Base-by-base conservation (phyloP, 345 rosid species). In the Laguncularia racemosa region DNA sequence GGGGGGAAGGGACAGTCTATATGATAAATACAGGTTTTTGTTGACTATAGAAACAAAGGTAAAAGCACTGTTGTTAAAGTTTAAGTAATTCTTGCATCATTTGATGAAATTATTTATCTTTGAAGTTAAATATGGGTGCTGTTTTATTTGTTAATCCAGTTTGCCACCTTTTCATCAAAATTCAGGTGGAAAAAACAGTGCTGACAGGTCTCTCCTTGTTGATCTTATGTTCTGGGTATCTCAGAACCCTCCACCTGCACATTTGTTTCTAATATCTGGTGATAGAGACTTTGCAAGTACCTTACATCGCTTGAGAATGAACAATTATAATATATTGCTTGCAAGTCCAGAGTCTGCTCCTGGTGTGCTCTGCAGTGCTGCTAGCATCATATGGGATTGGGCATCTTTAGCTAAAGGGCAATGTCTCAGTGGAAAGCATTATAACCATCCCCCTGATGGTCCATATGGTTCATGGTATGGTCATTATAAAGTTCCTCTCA, bases 331-430 rank as follows among this genome's bases (percentile, higher is more conserved):
- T 66, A 76, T 93, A 56, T 73, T 93, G 74, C 96, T 87, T 46
- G 95, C 97, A 0, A 73, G 87, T 16, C 52, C 52, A 23, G 83
- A 74, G 33, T 16, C 43, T 21, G 75, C 81, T 44, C 73, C 81
- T 5, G 55, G 64, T 64, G 88, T 85, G 21, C 81, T 90, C 48
- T 78, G 88, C 61, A 82, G 96, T 56, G 99, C 99, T 69, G 95
- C 99, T 48, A 85, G 95, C 58, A 77, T 93, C 55, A 84, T 84
- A 91, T 93, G 97, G 96, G 66, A 77, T 53, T 93, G 99, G 99
- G 64, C 70, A 50, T 52, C 73, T 33, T 71, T 89, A 68, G 65
- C 81, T 13, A 80, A 52, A 66, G 86, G 86, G 44, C 78, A 81
- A 55, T 58, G 58, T 59, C 67, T 71, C 5, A 18, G 49, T 2